Percentiles rank a stretch among this genome's conserved stretches.
These are phyloP conservation scores for Solanum stenotomum DNA, from an alignment of 257 asterid species.

Conservation along the genomic window DNA sequence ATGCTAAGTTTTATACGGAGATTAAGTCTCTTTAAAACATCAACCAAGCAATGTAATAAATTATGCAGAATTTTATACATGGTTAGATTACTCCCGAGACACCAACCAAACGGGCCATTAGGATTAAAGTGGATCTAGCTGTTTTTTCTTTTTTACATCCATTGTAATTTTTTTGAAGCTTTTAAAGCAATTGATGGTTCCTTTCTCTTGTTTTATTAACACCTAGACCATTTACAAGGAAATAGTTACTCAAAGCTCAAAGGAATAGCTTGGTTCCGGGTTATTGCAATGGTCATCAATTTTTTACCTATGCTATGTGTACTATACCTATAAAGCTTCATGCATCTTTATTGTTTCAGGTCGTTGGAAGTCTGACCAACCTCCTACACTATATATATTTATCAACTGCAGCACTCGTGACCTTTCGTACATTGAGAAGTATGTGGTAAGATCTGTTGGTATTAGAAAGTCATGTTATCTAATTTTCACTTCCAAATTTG, in stretches of 20 bases:
- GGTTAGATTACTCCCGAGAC: neutral
- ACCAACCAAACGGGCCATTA: neutral
- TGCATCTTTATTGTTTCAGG: slow-evolving; percentile 28
- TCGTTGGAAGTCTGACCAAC: slow-evolving; percentile 80
- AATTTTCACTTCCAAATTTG: neutral
- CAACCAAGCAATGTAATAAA: neutral
- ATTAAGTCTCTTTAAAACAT: neutral
- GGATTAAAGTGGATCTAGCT: neutral
- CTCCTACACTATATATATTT: slow-evolving; percentile 78
- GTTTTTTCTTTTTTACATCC: neutral
- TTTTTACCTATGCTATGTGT: neutral
- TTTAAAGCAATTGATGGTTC: neutral
- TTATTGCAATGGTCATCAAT: neutral
- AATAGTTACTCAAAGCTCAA: neutral
- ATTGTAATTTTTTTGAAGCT: neutral
- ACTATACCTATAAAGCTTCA: neutral
- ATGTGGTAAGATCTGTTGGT: slow-evolving; percentile 58
- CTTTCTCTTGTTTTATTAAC: neutral
- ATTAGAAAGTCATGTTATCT: neutral
- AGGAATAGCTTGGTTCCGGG: neutral
- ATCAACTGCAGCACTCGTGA: slow-evolving; percentile 84
- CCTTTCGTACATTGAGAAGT: slow-evolving; percentile 74
- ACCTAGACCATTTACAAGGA: neutral
- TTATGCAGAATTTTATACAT: neutral
- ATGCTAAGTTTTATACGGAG: neutral